A percentile compares a stretch with the other conserved stretches of the same genome.
These are phyloP conservation scores for Starmera caribaea DNA, from an alignment of 805 yeast genomes.

Conservation along the genomic window DNA sequence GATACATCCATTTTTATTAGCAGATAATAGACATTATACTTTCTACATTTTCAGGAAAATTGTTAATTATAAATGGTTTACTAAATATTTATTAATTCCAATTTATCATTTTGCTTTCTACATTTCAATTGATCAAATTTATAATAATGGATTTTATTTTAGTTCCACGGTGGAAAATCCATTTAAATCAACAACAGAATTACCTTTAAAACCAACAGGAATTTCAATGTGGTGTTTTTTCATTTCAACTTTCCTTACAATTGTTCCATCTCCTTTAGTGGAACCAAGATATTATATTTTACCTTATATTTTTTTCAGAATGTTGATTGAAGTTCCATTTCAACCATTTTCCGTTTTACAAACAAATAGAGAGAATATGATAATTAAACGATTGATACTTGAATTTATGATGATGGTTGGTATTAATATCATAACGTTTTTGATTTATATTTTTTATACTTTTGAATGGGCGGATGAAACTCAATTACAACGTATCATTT, in stretches of 20 bases:
- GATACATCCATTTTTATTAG: conserved; percentile 82
- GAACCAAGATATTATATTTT: conserved; percentile 90
- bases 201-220: conserved; percentile 32
- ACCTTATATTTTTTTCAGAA: conserved; percentile 70
- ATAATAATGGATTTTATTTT: conserved; percentile 25
- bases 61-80: conserved; percentile 37
- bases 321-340: conserved; percentile 36
- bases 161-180: conserved; percentile 11
- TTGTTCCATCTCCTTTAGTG: conserved; percentile 84
- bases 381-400: conserved; percentile 26
- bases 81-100: conserved; percentile 47
- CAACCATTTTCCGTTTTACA: conserved; percentile 14
- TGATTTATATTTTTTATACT: conserved; percentile 49
- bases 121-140: conserved; percentile 25
- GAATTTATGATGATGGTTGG: conserved; percentile 58
- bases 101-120: conserved; percentile 54
- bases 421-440: conserved; percentile 43
- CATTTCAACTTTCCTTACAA: conserved; percentile 44
- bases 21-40: conserved; percentile 91
- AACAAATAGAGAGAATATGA: conserved; percentile 12
- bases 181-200: conserved; percentile 22
- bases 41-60: conserved; percentile 75
- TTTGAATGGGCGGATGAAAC: conserved; percentile 63
- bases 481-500: conserved; percentile 68
- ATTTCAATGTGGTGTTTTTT: conserved; percentile 42